Evolutionary conservation across 2,329 filamentous ascomycete genomes (phyloP).

Genomic region (Dactylellina cionopaga): DNA sequence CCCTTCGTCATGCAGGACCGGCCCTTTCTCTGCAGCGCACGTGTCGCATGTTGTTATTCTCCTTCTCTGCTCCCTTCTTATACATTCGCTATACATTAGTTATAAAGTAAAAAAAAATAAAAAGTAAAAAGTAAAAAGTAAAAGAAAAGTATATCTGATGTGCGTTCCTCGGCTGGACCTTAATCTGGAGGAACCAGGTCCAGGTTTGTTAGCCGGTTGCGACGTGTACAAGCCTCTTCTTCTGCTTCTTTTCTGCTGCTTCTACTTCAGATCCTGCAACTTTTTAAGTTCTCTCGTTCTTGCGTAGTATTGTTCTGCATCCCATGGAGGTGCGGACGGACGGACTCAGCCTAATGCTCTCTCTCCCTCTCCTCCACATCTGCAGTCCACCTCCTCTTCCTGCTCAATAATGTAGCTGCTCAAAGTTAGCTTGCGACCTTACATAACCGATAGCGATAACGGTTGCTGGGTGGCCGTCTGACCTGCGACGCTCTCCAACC

Average conservation of each 20-base stretch:
- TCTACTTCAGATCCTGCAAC: background rate
- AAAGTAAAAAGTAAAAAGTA: no score
- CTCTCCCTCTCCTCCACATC: no score
- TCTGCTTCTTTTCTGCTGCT: background rate
- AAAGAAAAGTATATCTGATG: background rate
- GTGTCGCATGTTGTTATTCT: constrained; percentile 44
- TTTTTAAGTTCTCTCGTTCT: no score
- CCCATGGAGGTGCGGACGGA: constrained; percentile 6
- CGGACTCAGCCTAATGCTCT: constrained; percentile 1
- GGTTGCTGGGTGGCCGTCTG: constrained; percentile 19
- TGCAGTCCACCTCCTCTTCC: background rate
- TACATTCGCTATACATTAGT: background rate
- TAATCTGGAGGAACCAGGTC: constrained; percentile 47
- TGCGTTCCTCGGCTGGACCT: constrained; percentile 41
- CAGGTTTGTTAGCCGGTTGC: constrained; percentile 50
- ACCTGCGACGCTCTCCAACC: background rate
- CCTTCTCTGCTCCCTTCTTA: background rate
- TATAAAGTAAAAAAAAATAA: no score
- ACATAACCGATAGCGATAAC: constrained; percentile 26
- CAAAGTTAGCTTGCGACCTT: no score
- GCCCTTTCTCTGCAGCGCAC: constrained; percentile 6
- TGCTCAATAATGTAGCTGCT: background rate
- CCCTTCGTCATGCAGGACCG: background rate
- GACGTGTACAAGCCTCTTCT: constrained; percentile 49
- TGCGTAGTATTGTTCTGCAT: no score